A percentile compares a stretch with the other conserved stretches of the same genome.
phyloP scores from a whole-genome alignment of 1,139 yeast genomes.

The Kodamaea fungicola region DNA sequence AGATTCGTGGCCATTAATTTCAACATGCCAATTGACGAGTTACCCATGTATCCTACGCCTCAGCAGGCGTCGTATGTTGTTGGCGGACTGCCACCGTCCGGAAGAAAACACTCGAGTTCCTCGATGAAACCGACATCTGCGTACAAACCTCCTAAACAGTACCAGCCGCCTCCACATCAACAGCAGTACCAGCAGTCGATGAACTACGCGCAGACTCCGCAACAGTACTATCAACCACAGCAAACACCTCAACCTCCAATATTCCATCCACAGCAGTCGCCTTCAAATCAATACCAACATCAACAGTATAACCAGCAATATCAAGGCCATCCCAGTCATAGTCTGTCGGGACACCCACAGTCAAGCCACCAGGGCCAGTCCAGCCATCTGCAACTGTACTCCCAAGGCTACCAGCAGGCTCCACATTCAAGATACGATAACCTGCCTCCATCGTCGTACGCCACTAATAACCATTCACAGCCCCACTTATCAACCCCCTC shows the following conservation, averaged over 20 bases:
- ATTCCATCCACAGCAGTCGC: slow-evolving; percentile 8
- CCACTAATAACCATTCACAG: slow-evolving; percentile 1
- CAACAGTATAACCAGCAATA: slow-evolving; percentile 11
- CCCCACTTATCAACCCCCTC: slow-evolving; percentile 4
- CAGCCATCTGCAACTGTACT: slow-evolving; percentile 4
- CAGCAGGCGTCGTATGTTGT: slow-evolving; percentile 42
- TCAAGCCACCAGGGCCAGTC: slow-evolving; percentile 4
- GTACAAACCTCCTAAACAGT: slow-evolving; percentile 16
- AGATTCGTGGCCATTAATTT: no score
- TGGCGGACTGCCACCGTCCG: slow-evolving; percentile 14
- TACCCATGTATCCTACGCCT: slow-evolving; percentile 49
- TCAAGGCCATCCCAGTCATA: slow-evolving; percentile 9
- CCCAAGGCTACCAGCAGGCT: slow-evolving; percentile 2
- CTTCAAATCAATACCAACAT: slow-evolving; percentile 6
- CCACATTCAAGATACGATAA: neutral
- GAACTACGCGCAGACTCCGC: slow-evolving; percentile 11
- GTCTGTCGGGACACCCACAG: slow-evolving; percentile 6
- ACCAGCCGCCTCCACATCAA: slow-evolving; percentile 11
- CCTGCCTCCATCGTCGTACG: neutral
- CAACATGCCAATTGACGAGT: slow-evolving; percentile 33
- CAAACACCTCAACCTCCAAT: slow-evolving; percentile 13
- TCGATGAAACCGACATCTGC: slow-evolving; percentile 11
- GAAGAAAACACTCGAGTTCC: slow-evolving; percentile 11
- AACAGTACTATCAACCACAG: slow-evolving; percentile 11
- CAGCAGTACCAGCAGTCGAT: slow-evolving; percentile 11